These are phyloP conservation scores for Myxozyma lipomycoides DNA, from an alignment of 805 yeast species.

Conservation along the genomic window DNA sequence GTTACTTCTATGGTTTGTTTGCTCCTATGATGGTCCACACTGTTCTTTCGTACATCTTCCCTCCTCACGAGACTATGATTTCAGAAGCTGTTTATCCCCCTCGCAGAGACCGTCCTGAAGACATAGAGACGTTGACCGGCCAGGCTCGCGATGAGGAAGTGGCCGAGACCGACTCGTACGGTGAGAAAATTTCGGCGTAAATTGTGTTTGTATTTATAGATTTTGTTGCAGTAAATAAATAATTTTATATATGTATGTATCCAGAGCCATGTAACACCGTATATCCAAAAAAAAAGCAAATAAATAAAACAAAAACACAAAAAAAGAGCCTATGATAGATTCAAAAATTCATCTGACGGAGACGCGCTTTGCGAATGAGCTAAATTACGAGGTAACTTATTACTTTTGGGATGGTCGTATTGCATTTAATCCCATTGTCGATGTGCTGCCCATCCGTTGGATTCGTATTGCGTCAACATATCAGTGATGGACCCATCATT, in stretches of 20 bases:
- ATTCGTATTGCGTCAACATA: not conserved
- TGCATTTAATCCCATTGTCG: not conserved
- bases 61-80: slow-evolving; percentile 19
- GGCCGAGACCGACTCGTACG: not conserved
- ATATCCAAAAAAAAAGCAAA: no score
- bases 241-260: no score
- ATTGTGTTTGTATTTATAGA: not conserved
- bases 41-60: slow-evolving; percentile 12
- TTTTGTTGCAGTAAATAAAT: no score
- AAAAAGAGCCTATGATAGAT: no score
- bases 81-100: slow-evolving; percentile 17
- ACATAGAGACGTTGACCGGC: not conserved
- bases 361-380: not conserved
- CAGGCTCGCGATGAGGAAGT: not conserved
- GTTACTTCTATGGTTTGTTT: slow-evolving; percentile 23
- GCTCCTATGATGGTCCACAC: slow-evolving; percentile 14
- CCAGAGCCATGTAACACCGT: no score
- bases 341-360: not conserved
- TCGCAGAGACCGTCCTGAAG: not conserved
- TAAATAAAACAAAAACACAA: no score
- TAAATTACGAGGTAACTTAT: not conserved
- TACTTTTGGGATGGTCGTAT: not conserved
- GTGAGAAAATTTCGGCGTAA: slow-evolving; percentile 3
- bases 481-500: not conserved
- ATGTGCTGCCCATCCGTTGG: not conserved